Conservation (phyloP, 805 yeast genomes). For the Ogataea glucozyma region DNA sequence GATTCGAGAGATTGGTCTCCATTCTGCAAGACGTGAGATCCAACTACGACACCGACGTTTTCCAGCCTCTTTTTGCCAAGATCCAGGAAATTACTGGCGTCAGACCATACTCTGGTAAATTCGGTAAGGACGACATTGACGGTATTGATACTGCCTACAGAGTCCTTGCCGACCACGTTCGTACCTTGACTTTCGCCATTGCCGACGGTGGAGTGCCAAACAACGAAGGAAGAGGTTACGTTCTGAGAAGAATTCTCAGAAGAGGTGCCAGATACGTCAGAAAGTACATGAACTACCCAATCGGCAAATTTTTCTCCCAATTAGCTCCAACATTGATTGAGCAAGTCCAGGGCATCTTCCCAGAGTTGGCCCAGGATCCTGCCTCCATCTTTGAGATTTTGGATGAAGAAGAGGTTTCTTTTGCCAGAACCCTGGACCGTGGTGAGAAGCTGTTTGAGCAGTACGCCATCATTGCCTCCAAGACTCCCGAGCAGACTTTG, state of each 20-base stretch:
- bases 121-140: constrained; percentile 88
- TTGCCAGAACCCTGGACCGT: constrained; percentile 92
- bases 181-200: constrained; percentile 93
- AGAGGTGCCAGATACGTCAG: constrained; percentile 97
- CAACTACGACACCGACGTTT: constrained; percentile 97
- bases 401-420: constrained; percentile 94
- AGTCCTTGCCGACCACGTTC: constrained; percentile 96
- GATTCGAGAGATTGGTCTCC: constrained; percentile 95
- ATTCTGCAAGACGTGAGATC: constrained; percentile 88
- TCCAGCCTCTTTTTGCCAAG: constrained; percentile 79
- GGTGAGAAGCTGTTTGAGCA: constrained; percentile 96
- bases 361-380: constrained; percentile 77
- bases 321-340: constrained; percentile 91
- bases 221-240: constrained; percentile 99
- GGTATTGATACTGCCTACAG: constrained; percentile 98
- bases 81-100: constrained; percentile 94
- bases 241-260: constrained; percentile 92
- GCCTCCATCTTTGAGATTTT: constrained; percentile 82
- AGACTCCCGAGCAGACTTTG: constrained; percentile 70
- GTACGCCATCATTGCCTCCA: constrained; percentile 81
- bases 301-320: constrained; percentile 89
- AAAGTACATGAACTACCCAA: constrained; percentile 93
- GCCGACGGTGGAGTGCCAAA: constrained; percentile 99
- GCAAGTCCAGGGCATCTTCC: constrained; percentile 86
- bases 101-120: constrained; percentile 87